Conservation (phyloP, 2,329 filamentous ascomycete species). For the Colletotrichum cordylinicola region DNA sequence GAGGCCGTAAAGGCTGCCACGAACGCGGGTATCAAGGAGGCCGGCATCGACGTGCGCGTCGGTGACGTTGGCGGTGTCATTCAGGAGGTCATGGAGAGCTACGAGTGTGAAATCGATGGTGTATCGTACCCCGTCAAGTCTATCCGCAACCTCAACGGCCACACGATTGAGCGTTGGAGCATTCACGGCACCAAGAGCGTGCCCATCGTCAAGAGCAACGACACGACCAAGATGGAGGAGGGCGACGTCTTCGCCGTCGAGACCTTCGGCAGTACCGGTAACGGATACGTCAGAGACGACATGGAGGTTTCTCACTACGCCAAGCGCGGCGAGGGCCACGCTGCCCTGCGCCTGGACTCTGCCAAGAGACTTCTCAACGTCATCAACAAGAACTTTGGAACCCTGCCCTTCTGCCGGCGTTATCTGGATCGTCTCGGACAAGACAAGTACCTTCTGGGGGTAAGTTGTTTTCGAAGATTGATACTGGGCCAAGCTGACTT, state of each 20-base stretch:
- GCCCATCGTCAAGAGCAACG: constrained; percentile 77
- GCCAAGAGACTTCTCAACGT: constrained; percentile 85
- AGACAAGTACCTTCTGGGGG: constrained; percentile 91
- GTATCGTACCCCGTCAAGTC: constrained; percentile 72
- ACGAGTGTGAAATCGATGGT: constrained; percentile 74
- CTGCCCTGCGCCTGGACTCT: constrained; percentile 77
- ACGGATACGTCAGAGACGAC: constrained; percentile 77
- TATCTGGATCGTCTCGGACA: constrained; percentile 93
- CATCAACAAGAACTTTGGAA: constrained; percentile 97
- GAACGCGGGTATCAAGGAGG: constrained; percentile 78
- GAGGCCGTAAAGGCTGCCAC: constrained; percentile 78
- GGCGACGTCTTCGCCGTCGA: constrained; percentile 84
- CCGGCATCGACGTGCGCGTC: constrained; percentile 80
- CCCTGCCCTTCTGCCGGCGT: constrained; percentile 86
- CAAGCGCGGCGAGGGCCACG: constrained; percentile 74
- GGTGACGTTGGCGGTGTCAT: constrained; percentile 74
- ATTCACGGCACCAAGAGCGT: constrained; percentile 84
- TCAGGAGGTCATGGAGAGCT: constrained; percentile 80
- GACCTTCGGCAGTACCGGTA: constrained; percentile 82
- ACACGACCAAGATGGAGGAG: constrained; percentile 86
- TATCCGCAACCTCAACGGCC: constrained; percentile 76
- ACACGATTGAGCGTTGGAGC: constrained; percentile 77
- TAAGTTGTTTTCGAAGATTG: constrained; percentile 52
- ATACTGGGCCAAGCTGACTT: constrained; percentile 27
- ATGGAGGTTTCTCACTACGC: constrained; percentile 91